These are phyloP conservation scores for Apiospora malaysiana DNA, from an alignment of 2,329 filamentous ascomycete genomes.

Conservation along the genomic window DNA sequence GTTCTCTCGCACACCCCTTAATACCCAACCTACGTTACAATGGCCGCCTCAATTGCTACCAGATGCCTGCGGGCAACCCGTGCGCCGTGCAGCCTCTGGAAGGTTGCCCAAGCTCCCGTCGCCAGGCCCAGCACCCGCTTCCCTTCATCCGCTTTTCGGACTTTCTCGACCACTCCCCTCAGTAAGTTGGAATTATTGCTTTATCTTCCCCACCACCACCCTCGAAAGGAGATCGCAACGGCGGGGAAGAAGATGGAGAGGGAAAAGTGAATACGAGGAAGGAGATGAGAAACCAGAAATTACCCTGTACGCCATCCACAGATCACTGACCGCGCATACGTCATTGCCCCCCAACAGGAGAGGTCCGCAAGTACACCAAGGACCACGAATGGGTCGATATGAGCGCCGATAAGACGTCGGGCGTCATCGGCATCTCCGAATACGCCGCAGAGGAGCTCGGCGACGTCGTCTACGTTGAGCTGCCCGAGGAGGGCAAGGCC, in stretches of 20 bases:
- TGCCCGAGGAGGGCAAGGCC: conserved; percentile 74
- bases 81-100: conserved; percentile 46
- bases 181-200: conserved; percentile 41
- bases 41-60: conserved; percentile 58
- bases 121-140: conserved; percentile 41
- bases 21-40: neutral
- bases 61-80: conserved; percentile 58
- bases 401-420: conserved; percentile 79
- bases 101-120: conserved; percentile 45
- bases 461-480: conserved; percentile 96
- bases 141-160: conserved; percentile 48
- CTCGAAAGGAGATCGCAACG: conserved; percentile 25
- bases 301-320: neutral
- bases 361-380: conserved; percentile 86
- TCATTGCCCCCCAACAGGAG: conserved; percentile 48
- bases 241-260: conserved; percentile 9
- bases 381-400: conserved; percentile 99
- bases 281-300: neutral
- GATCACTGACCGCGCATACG: conserved; percentile 29
- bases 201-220: neutral
- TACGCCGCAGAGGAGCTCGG: conserved; percentile 93
- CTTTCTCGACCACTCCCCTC: conserved; percentile 53
- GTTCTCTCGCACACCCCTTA: no score
- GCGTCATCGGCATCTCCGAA: conserved; percentile 82
- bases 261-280: neutral